phyloP scores from a whole-genome alignment of 1,284 basidiomycete species.

The Laetiporus sulphureus region DNA sequence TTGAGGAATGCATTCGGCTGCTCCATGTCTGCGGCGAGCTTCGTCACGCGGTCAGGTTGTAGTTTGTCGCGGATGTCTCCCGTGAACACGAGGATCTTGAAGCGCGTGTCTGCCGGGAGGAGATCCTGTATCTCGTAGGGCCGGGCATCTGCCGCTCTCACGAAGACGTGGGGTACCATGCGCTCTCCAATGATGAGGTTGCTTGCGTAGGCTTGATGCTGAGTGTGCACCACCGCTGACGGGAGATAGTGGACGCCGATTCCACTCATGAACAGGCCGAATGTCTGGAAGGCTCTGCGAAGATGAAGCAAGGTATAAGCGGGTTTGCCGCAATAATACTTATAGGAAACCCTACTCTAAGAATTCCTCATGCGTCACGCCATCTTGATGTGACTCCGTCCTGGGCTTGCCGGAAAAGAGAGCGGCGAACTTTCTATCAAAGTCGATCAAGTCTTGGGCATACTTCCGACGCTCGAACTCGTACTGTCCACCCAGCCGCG shows the following conservation, averaged over 20 bases:
- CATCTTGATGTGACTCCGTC: constrained; percentile 47
- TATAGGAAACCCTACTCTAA: constrained; percentile 34
- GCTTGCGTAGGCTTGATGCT: constrained; percentile 38
- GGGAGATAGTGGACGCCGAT: constrained; percentile 57
- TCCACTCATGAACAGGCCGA: constrained; percentile 55
- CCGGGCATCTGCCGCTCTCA: constrained; percentile 57
- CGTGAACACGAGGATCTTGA: constrained; percentile 65
- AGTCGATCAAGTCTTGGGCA: constrained; percentile 75
- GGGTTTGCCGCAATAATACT: background rate
- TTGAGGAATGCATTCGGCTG: constrained; percentile 5
- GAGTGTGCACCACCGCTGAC: constrained; percentile 42
- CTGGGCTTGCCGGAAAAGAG: constrained; percentile 75
- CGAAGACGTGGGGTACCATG: constrained; percentile 48
- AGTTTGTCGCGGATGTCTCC: constrained; percentile 36
- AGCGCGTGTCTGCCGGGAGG: constrained; percentile 60
- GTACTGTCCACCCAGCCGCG: constrained; percentile 37
- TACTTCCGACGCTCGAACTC: constrained; percentile 67
- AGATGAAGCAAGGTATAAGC: background rate
- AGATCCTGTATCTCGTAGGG: constrained; percentile 66
- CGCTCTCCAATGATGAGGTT: constrained; percentile 53
- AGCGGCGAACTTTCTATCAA: constrained; percentile 70
- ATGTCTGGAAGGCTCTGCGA: constrained; percentile 49
- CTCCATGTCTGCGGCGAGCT: constrained; percentile 38
- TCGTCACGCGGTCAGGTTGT: constrained; percentile 34
- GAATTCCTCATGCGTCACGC: constrained; percentile 64